Conservation (phyloP, 83 land plant species). For the Diphasiastrum complanatum region DNA sequence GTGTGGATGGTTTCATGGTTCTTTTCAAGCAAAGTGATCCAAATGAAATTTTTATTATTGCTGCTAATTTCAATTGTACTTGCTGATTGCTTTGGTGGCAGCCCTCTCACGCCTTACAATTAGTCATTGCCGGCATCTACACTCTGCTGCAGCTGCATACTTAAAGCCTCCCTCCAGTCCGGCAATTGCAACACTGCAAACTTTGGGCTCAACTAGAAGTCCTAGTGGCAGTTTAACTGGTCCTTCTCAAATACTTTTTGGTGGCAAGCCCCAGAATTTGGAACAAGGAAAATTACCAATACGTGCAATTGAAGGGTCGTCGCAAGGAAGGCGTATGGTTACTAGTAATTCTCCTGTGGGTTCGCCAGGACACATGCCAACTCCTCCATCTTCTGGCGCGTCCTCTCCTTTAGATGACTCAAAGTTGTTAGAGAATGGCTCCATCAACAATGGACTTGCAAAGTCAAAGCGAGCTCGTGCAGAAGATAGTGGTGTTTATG, state of each 20-base stretch:
- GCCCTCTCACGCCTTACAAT: slow-evolving; percentile 78
- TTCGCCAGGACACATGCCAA: slow-evolving; percentile 50
- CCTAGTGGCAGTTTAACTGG: slow-evolving; percentile 34
- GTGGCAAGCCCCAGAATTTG: slow-evolving; percentile 39
- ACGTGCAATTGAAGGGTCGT: slow-evolving; percentile 45
- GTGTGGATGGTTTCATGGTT: too few relatives aligned
- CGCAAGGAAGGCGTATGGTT: slow-evolving; percentile 11
- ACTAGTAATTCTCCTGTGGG: slow-evolving; percentile 55
- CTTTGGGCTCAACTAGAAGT: slow-evolving; percentile 33
- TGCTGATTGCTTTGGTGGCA: slow-evolving; percentile 29
- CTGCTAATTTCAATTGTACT: not conserved
- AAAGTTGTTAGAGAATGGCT: slow-evolving; percentile 39
- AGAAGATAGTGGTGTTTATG: slow-evolving; percentile 60
- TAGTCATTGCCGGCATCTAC: slow-evolving; percentile 70
- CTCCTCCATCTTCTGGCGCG: slow-evolving; percentile 71
- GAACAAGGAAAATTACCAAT: slow-evolving; percentile 29
- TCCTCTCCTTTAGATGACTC: slow-evolving; percentile 68
- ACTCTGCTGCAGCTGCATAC: slow-evolving; percentile 70
- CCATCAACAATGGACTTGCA: slow-evolving; percentile 56
- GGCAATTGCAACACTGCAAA: slow-evolving; percentile 40
- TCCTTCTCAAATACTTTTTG: slow-evolving; percentile 33
- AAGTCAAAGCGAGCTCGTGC: slow-evolving; percentile 44
- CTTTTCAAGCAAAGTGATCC: too few relatives aligned
- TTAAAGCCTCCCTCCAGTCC: slow-evolving; percentile 71
- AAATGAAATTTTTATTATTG: not conserved